Evolutionary conservation across 768 basidiomycete genomes (phyloP).

Genomic region (Pleurotus giganteus): DNA sequence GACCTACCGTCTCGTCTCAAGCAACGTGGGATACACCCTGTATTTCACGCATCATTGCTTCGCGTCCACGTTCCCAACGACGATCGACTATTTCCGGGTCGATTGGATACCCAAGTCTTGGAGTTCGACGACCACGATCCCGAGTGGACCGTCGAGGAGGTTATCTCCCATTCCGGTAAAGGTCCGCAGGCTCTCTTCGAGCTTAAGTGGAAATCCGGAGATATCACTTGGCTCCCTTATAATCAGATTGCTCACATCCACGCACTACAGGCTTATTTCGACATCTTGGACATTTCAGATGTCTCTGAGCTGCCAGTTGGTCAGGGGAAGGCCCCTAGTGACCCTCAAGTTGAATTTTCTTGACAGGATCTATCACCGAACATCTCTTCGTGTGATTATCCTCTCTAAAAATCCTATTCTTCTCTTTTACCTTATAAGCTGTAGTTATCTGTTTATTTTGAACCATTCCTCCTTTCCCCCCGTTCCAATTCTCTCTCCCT

Average conservation of each 20-base stretch:
- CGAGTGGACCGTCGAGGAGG: constrained; percentile 23
- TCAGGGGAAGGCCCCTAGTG: background rate
- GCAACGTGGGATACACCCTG: constrained; percentile 21
- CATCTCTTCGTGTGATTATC: background rate
- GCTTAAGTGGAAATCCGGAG: constrained; percentile 31
- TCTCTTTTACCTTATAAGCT: background rate
- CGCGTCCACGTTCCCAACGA: constrained; percentile 25
- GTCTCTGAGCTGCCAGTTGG: background rate
- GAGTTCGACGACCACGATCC: constrained; percentile 9
- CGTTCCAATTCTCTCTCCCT: too few relatives aligned
- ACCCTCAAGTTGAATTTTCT: background rate
- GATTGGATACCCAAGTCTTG: constrained; percentile 16
- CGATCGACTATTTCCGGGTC: constrained; percentile 26
- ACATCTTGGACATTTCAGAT: background rate
- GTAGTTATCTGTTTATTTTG: too few relatives aligned
- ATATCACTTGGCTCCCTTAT: constrained; percentile 31
- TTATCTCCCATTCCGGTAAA: constrained; percentile 22
- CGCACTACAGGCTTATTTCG: constrained; percentile 3
- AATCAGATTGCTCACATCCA: constrained; percentile 11
- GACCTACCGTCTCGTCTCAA: constrained; percentile 14
- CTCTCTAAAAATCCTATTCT: too few relatives aligned
- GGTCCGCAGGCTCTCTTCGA: constrained; percentile 25
- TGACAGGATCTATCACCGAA: background rate
- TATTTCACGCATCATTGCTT: constrained; percentile 32
- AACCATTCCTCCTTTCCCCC: too few relatives aligned